Evolutionary conservation across 179 eudicot genomes (phyloP).

Genomic region (Sideroxylon spinosum): DNA sequence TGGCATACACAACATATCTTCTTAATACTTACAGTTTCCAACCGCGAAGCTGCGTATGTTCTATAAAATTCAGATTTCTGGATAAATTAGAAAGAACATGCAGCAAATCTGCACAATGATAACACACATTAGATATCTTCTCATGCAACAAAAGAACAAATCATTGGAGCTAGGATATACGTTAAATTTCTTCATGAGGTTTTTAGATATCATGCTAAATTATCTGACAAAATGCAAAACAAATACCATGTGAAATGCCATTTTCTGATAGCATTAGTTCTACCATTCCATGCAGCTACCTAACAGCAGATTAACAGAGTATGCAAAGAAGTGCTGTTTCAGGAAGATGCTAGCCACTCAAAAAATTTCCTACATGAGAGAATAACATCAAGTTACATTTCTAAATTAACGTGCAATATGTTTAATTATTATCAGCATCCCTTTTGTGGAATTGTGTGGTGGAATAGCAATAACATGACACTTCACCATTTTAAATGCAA

Average conservation of each 20-base stretch:
- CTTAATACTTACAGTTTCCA: conserved; percentile 81
- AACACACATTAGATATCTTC: conserved; percentile 20
- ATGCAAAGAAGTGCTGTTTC: neutral
- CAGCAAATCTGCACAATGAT: conserved; percentile 69
- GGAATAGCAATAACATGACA: neutral
- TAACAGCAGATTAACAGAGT: conserved; percentile 5
- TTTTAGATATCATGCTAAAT: neutral
- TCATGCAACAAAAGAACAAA: neutral
- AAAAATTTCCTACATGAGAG: neutral
- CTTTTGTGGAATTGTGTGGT: neutral
- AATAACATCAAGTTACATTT: neutral
- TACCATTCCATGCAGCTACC: neutral
- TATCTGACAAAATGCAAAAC: neutral
- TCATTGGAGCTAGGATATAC: neutral
- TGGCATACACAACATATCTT: neutral
- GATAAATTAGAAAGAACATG: conserved; percentile 88
- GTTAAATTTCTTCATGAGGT: neutral
- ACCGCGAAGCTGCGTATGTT: conserved; percentile 67
- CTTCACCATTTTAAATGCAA: too few relatives aligned
- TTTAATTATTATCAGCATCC: neutral
- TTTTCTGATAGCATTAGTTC: neutral
- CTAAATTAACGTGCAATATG: neutral
- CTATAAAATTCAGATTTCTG: conserved; percentile 75
- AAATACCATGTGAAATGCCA: neutral
- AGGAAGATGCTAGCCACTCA: neutral